These are phyloP conservation scores for Annulohypoxylon stygium DNA, from an alignment of 495 filamentous ascomycete species.

Conservation along the genomic window DNA sequence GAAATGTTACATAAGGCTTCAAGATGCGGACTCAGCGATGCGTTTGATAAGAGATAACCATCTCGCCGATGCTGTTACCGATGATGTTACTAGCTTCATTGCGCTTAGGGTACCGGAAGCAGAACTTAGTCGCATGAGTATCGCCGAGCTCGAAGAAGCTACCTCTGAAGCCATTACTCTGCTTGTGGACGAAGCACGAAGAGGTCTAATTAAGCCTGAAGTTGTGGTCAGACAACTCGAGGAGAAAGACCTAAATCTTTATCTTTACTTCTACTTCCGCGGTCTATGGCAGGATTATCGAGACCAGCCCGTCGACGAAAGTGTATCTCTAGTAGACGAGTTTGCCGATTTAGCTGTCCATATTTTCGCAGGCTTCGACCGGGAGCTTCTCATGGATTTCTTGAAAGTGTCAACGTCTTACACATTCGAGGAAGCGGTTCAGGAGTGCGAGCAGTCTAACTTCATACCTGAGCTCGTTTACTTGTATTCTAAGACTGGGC, in stretches of 20 bases:
- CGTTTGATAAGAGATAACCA: conserved; percentile 83
- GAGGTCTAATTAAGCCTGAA: conserved; percentile 84
- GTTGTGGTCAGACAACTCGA: conserved; percentile 82
- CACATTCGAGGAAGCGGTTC: conserved; percentile 81
- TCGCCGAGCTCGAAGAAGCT: conserved; percentile 77
- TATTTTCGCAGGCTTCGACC: conserved; percentile 87
- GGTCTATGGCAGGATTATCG: conserved; percentile 78
- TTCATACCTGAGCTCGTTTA: conserved; percentile 94
- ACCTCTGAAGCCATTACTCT: conserved; percentile 85
- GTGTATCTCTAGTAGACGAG: conserved; percentile 81
- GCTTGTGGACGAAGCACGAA: conserved; percentile 89
- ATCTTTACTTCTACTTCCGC: conserved; percentile 92
- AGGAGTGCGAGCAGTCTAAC: conserved; percentile 79
- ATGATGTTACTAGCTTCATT: conserved; percentile 91
- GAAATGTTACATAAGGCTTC: conserved; percentile 86
- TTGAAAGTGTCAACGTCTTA: conserved; percentile 87
- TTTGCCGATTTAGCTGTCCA: conserved; percentile 87
- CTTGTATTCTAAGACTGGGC: conserved; percentile 91
- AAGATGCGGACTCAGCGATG: conserved; percentile 92
- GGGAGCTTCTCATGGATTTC: conserved; percentile 83
- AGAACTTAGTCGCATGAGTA: conserved; percentile 73
- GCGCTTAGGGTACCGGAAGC: conserved; percentile 84
- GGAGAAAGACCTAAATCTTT: conserved; percentile 68
- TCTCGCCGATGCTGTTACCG: conserved; percentile 84
- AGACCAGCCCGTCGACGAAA: conserved; percentile 65